Evolutionary conservation across 1,284 basidiomycete species (phyloP), one percentile per base, ranked within the genome.

Genomic region (Pseudozyma sp.): DNA sequence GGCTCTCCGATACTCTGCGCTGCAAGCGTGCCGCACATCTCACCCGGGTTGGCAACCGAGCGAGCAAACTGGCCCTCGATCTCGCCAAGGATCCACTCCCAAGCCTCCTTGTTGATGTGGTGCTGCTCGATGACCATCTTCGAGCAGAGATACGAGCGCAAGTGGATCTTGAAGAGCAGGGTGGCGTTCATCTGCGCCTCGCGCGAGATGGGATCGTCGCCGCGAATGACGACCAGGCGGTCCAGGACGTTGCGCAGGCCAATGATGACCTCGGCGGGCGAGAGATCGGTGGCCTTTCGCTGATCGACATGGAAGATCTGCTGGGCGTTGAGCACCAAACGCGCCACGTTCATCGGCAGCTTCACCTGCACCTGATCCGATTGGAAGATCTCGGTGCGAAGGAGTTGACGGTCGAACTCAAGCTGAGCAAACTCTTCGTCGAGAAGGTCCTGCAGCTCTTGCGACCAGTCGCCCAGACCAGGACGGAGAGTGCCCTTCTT

Each of bases 1-100:
- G 97, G 97, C 88, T 99, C 97, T 86, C 97, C 97, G 75, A 99
- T 99, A 5, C 94, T 97, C 86, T 99, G 97, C 0, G 97, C 97
- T 39, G 97, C 92, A 14, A 99, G 89, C 0, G 94, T 98, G 49
- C 97, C 97, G 78, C 97, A 99, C 97, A 99, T 99, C 86, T 99
- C 97, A 53, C 96, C 95, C 0, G 97, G 93, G 81, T 96, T 92
- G 29, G 89, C 94, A 3, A 97, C 83, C 1, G 95, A 93, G 84
- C 94, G 93, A 37, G 92, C 88, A 54, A 83, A 84, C 45, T 84
- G 81, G 0, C 76, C 76, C 85, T 99, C 94, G 52, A 99, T 90
- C 86, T 99, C 97, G 77, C 96, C 97, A 62, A 98, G 82, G 4
- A 98, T 93, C 95, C 95, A 99, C 81, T 97, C 94, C 85, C 97